Evolutionary conservation across 2,329 filamentous ascomycete species (phyloP).

Genomic region (Clonostachys rhizophaga): DNA sequence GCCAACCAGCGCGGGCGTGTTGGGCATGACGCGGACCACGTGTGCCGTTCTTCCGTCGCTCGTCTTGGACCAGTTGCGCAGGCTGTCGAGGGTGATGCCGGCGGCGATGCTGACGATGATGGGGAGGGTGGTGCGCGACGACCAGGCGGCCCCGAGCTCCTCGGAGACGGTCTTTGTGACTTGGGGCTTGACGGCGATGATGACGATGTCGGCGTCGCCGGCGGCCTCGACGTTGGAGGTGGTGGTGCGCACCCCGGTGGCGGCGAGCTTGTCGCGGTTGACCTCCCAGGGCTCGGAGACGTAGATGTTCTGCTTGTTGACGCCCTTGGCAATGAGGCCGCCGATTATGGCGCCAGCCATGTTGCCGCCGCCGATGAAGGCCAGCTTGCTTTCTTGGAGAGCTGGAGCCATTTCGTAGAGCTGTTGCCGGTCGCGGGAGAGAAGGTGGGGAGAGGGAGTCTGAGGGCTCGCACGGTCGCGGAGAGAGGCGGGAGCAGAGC

Average conservation of each 20-base stretch:
- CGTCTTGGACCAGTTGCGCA: constrained; percentile 34
- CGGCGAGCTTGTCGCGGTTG: constrained; percentile 43
- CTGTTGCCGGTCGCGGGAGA: too few species aligned
- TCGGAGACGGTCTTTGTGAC: constrained; percentile 39
- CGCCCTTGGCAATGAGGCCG: constrained; percentile 36
- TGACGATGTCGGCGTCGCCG: constrained; percentile 35
- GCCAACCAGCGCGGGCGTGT: constrained; percentile 43
- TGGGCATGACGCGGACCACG: constrained; percentile 47
- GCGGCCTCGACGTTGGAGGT: constrained; percentile 39
- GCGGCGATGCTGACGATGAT: constrained; percentile 44
- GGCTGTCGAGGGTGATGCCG: constrained; percentile 38
- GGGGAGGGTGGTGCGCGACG: constrained; percentile 23
- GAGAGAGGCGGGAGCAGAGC: too few species aligned
- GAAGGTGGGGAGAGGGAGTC: too few species aligned
- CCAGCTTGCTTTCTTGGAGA: constrained; percentile 23
- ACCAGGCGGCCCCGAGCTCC: constrained; percentile 36
- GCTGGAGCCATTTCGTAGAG: background rate
- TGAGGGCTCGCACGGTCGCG: too few species aligned
- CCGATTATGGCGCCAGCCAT: constrained; percentile 48
- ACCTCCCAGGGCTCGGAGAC: constrained; percentile 48
- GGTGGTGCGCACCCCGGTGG: constrained; percentile 38
- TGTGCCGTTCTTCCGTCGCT: constrained; percentile 29
- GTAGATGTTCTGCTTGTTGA: constrained; percentile 35
- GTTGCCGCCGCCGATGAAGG: constrained; percentile 41
- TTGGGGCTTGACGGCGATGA: constrained; percentile 47